These are phyloP conservation scores for Heritiera littoralis DNA, from an alignment of 345 rosid species.

Conservation along the genomic window DNA sequence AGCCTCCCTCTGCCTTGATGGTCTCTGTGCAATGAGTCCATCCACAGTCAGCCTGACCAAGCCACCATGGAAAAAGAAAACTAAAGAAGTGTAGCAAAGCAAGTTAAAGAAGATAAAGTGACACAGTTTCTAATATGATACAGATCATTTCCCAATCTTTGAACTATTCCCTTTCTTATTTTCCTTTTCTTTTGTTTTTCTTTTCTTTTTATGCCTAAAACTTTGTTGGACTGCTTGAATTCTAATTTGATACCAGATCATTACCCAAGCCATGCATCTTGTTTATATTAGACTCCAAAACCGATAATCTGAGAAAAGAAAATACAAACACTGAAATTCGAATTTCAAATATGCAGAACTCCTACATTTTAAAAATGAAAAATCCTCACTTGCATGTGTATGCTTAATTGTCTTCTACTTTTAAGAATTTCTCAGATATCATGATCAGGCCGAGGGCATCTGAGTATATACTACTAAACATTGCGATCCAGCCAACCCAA, in stretches of 20 bases:
- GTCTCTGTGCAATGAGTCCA: not conserved
- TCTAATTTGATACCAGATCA: not conserved
- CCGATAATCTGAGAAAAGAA: too few relatives aligned
- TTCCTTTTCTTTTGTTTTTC: not conserved
- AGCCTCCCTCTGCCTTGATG: not conserved
- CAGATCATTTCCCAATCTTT: slow-evolving; percentile 25
- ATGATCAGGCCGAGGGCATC: not conserved
- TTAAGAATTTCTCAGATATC: not conserved
- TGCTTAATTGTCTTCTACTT: not conserved
- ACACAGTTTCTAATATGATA: slow-evolving; percentile 15
- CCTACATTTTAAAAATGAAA: too few relatives aligned
- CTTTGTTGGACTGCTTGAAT: not conserved
- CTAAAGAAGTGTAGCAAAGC: slow-evolving; percentile 29
- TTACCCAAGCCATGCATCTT: not conserved
- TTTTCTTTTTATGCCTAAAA: slow-evolving; percentile 6
- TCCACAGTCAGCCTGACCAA: slow-evolving; percentile 20
- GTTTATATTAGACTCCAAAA: not conserved
- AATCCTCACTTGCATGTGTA: too few relatives aligned
- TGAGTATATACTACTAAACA: not conserved
- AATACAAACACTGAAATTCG: too few relatives aligned
- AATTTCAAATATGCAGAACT: too few relatives aligned
- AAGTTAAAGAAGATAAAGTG: slow-evolving; percentile 36
- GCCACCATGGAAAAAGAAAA: slow-evolving; percentile 19
- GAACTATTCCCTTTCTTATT: slow-evolving; percentile 12
- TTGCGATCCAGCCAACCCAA: too few relatives aligned